Evolutionary conservation across 371 early-diverging fungal genomes (phyloP).

Genomic region (Circinella umbellata): DNA sequence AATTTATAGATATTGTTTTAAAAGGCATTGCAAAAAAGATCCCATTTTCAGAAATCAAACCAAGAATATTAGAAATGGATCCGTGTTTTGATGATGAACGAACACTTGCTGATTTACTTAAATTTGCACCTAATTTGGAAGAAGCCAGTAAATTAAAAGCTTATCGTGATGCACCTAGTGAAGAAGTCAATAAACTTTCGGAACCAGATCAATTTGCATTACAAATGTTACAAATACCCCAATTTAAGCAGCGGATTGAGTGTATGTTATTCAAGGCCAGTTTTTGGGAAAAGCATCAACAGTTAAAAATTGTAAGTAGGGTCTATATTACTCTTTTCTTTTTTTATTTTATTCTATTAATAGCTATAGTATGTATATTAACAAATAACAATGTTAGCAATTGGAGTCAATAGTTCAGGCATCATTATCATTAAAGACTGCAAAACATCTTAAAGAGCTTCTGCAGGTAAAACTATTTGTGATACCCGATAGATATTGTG

Average conservation of each 20-base stretch:
- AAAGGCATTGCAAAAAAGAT: constrained; percentile 70
- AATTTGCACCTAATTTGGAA: constrained; percentile 27
- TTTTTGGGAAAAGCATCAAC: constrained; percentile 68
- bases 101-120: constrained; percentile 19
- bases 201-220: constrained; percentile 26
- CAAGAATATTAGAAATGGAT: constrained; percentile 33
- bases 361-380: background rate
- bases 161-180: constrained; percentile 11
- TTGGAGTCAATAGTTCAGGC: constrained; percentile 45
- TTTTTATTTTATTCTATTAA: background rate
- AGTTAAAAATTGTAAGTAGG: constrained; percentile 58
- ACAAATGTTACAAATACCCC: constrained; percentile 71
- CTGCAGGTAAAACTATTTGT: constrained; percentile 38
- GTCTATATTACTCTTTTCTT: background rate
- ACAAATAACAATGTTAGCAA: constrained; percentile 25
- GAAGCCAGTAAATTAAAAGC: constrained; percentile 22
- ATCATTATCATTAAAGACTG: constrained; percentile 40
- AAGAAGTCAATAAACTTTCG: constrained; percentile 19
- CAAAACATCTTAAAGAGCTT: constrained; percentile 41
- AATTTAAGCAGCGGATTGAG: constrained; percentile 72
- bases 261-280: constrained; percentile 69
- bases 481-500: background rate
- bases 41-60: constrained; percentile 66
- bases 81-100: constrained; percentile 61
- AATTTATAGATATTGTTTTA: constrained; percentile 45